Evolutionary conservation across 1,284 basidiomycete species (phyloP).

Genomic region (Exobasidium cylindrosporum): DNA sequence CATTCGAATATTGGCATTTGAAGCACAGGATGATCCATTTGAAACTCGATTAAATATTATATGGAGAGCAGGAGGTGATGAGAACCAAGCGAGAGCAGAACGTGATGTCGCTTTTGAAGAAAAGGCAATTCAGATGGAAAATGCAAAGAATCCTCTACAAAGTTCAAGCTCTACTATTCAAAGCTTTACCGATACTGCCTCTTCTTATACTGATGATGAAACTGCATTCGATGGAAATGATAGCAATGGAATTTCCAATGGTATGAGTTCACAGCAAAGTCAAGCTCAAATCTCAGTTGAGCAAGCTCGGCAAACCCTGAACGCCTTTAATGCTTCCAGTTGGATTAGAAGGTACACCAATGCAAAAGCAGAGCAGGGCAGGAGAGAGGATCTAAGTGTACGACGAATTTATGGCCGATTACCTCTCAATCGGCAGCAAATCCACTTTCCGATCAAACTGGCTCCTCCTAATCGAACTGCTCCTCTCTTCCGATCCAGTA

Average conservation of each 20-base stretch:
- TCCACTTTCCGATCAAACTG: slow-evolving; percentile 59
- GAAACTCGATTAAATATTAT: slow-evolving; percentile 78
- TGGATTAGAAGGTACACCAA: slow-evolving; percentile 63
- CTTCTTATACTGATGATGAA: not conserved
- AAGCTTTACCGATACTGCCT: not conserved
- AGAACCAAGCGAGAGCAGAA: slow-evolving; percentile 70
- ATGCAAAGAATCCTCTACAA: not conserved
- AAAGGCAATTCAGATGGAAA: slow-evolving; percentile 62
- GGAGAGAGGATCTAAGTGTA: slow-evolving; percentile 58
- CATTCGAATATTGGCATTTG: slow-evolving; percentile 66
- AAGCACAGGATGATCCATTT: slow-evolving; percentile 83
- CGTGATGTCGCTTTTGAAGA: slow-evolving; percentile 77
- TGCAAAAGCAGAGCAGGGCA: slow-evolving; percentile 56
- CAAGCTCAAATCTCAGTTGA: slow-evolving; percentile 62
- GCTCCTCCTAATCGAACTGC: slow-evolving; percentile 60
- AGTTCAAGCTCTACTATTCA: not conserved
- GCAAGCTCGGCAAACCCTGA: slow-evolving; percentile 67
- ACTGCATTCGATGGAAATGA: slow-evolving; percentile 1
- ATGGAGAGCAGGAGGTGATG: slow-evolving; percentile 72
- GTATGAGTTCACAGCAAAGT: not conserved
- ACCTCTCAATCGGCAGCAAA: slow-evolving; percentile 20
- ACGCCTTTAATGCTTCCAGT: slow-evolving; percentile 71
- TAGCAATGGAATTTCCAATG: not conserved
- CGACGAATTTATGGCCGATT: slow-evolving; percentile 49
- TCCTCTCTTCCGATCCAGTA: slow-evolving; percentile 71